Percentiles rank a stretch among this genome's conserved stretches.
phyloP scores from a whole-genome alignment of 2,329 filamentous ascomycete genomes.

The Colletotrichum sp. region DNA sequence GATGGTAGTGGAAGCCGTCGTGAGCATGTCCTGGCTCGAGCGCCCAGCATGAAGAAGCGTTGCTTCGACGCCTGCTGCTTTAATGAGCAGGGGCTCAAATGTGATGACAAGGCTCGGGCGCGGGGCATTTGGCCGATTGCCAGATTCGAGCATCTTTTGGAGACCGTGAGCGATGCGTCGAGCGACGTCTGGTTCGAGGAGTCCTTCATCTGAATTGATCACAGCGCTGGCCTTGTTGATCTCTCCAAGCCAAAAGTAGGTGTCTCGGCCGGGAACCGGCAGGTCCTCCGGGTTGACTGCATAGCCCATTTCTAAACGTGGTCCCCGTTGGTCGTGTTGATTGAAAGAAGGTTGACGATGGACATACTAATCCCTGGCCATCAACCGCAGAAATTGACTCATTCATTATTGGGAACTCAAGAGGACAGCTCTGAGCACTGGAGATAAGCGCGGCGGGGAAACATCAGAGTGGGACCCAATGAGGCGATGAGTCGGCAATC shows the following conservation, averaged over 20 bases:
- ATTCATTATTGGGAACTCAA: not conserved
- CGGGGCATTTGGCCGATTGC: not conserved
- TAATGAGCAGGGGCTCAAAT: conserved; percentile 12
- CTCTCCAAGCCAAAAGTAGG: conserved; percentile 13
- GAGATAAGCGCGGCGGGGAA: conserved; percentile 9
- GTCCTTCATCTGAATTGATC: conserved; percentile 14
- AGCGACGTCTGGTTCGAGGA: not conserved
- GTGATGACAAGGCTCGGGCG: conserved; percentile 14
- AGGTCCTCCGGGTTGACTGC: not conserved
- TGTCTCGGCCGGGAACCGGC: conserved; percentile 12
- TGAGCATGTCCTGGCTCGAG: conserved; percentile 18
- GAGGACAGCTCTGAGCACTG: not conserved
- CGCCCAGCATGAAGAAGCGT: conserved; percentile 16
- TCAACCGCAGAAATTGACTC: not conserved
- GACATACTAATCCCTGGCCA: not conserved
- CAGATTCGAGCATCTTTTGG: not conserved
- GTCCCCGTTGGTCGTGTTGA: not conserved
- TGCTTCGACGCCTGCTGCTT: conserved; percentile 6
- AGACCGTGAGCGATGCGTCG: not conserved
- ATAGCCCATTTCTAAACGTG: not conserved
- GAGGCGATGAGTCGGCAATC: not conserved
- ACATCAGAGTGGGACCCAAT: not conserved
- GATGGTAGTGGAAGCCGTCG: not conserved
- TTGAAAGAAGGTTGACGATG: not conserved
- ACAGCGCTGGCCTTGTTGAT: conserved; percentile 17